These are phyloP conservation scores for Colletotrichum eremochloae DNA, from an alignment of 2,329 filamentous ascomycete genomes.

Conservation along the genomic window DNA sequence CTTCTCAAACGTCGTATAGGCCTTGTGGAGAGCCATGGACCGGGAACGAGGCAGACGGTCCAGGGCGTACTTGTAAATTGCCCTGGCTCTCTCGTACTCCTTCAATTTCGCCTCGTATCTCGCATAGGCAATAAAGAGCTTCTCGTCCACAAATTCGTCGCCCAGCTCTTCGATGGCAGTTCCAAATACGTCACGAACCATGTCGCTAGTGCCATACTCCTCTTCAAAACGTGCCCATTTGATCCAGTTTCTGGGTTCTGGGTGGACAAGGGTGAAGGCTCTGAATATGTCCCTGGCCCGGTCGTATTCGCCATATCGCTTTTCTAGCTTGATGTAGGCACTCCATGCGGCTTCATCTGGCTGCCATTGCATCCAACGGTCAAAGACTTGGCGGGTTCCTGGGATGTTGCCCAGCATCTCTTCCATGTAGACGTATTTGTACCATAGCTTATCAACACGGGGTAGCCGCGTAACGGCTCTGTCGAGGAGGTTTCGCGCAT, in stretches of 20 bases:
- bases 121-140: slow-evolving; percentile 95
- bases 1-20: slow-evolving; percentile 98
- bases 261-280: slow-evolving; percentile 91
- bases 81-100: slow-evolving; percentile 91
- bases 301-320: slow-evolving; percentile 92
- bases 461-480: slow-evolving; percentile 94
- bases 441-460: slow-evolving; percentile 96
- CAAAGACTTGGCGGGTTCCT: slow-evolving; percentile 93
- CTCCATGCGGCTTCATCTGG: slow-evolving; percentile 96
- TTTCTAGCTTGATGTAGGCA: slow-evolving; percentile 97
- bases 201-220: slow-evolving; percentile 90
- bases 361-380: slow-evolving; percentile 99
- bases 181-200: slow-evolving; percentile 93
- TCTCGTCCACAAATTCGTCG: slow-evolving; percentile 96
- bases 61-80: slow-evolving; percentile 96
- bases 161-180: slow-evolving; percentile 89
- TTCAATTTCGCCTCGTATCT: slow-evolving; percentile 94
- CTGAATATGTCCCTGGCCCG: slow-evolving; percentile 91
- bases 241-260: slow-evolving; percentile 97
- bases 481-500: slow-evolving; percentile 94
- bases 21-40: slow-evolving; percentile 87
- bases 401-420: slow-evolving; percentile 96
- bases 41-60: slow-evolving; percentile 91
- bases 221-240: slow-evolving; percentile 99
- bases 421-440: slow-evolving; percentile 99